Percentiles rank a stretch among this genome's conserved stretches.
Conservation (phyloP, 495 filamentous ascomycete genomes). For the Durotheca rogersii region DNA sequence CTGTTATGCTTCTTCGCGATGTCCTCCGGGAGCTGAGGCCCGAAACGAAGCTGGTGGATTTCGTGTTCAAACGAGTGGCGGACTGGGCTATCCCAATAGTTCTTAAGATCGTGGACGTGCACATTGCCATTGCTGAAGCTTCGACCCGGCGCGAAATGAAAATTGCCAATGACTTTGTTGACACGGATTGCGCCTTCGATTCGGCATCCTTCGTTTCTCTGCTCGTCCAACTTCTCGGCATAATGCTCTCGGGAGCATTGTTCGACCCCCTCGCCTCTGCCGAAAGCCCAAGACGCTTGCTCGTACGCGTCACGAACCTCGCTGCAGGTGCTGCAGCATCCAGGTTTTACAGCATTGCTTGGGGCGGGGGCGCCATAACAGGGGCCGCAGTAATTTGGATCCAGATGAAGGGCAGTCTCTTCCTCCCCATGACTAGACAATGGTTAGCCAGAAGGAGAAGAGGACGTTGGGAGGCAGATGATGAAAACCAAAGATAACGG, state of each 20-base stretch:
- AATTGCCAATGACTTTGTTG: slow-evolving; percentile 98
- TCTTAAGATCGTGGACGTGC: slow-evolving; percentile 95
- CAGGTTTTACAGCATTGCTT: slow-evolving; percentile 64
- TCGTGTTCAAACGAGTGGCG: slow-evolving; percentile 85
- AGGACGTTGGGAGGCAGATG: neutral
- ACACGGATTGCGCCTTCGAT: slow-evolving; percentile 91
- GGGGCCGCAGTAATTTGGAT: slow-evolving; percentile 87
- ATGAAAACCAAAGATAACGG: neutral
- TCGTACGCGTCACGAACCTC: slow-evolving; percentile 96
- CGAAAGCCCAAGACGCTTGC: slow-evolving; percentile 85
- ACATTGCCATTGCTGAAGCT: slow-evolving; percentile 92
- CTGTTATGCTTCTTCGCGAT: slow-evolving; percentile 62
- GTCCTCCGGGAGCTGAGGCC: slow-evolving; percentile 81
- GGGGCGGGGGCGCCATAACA: slow-evolving; percentile 86
- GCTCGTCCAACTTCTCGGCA: slow-evolving; percentile 76
- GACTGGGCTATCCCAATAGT: slow-evolving; percentile 73
- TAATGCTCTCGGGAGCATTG: slow-evolving; percentile 97
- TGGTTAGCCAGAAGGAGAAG: slow-evolving; percentile 9
- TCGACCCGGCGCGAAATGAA: slow-evolving; percentile 95
- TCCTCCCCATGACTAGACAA: slow-evolving; percentile 55
- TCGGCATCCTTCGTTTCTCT: slow-evolving; percentile 89
- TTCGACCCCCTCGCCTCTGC: slow-evolving; percentile 85
- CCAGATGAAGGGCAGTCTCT: slow-evolving; percentile 76
- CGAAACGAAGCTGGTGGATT: slow-evolving; percentile 92
- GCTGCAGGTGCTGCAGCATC: slow-evolving; percentile 95